phyloP scores from a whole-genome alignment of 768 basidiomycete species.

The Mycena albidolilacea region DNA sequence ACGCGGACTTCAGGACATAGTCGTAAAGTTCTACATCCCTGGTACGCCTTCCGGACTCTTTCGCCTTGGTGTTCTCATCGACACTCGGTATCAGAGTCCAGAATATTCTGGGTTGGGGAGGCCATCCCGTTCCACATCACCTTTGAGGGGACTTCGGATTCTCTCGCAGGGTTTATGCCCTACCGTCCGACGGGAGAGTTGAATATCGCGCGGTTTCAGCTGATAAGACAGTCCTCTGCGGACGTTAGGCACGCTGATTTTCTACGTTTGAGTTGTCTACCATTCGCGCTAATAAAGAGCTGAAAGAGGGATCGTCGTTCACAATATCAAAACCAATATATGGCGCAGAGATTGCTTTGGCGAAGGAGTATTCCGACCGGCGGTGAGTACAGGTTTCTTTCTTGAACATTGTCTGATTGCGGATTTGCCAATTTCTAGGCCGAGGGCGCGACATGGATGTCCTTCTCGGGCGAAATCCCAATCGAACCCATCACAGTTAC shows the following conservation, averaged over 20 bases:
- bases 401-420: background rate
- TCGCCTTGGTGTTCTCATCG: background rate
- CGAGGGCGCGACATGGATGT: background rate
- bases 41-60: background rate
- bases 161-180: background rate
- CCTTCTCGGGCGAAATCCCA: background rate
- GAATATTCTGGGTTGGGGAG: background rate
- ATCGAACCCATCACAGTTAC: background rate
- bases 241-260: background rate
- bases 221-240: background rate
- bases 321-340: no score
- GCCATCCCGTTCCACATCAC: background rate
- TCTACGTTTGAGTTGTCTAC: background rate
- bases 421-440: background rate
- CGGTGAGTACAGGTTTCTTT: no score
- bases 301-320: no score
- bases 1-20: background rate
- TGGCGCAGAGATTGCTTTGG: no score
- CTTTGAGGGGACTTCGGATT: background rate
- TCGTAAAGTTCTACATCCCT: background rate
- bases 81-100: background rate
- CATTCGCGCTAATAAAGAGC: background rate
- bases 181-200: background rate
- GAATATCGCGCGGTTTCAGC: no score
- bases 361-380: no score